A percentile compares a stretch with the other conserved stretches of the same genome.
Evolutionary conservation across 2,329 filamentous ascomycete species (phyloP).

Genomic region (Fusarium brevicatenulatum): DNA sequence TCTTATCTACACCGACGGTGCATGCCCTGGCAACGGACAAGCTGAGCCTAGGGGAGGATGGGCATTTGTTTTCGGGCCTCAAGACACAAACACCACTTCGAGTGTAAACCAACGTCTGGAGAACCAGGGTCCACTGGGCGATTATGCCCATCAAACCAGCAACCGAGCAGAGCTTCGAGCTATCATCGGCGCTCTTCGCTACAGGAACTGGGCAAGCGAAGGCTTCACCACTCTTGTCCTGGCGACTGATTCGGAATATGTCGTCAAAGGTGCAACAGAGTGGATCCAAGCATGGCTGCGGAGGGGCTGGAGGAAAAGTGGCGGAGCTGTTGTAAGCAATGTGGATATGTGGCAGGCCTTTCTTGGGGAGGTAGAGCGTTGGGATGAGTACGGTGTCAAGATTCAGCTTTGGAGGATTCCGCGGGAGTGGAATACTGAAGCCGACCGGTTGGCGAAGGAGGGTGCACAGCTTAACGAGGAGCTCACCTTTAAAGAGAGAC

Average conservation of each 20-base stretch:
- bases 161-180: constrained; percentile 48
- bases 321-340: constrained; percentile 56
- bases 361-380: constrained; percentile 52
- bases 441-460: constrained; percentile 53
- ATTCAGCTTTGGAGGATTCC: constrained; percentile 62
- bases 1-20: constrained; percentile 58
- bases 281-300: constrained; percentile 30
- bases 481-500: background rate
- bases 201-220: constrained; percentile 44
- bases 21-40: constrained; percentile 56
- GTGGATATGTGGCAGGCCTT: constrained; percentile 63
- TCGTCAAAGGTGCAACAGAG: constrained; percentile 17
- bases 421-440: constrained; percentile 53
- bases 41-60: constrained; percentile 52
- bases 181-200: constrained; percentile 12
- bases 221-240: constrained; percentile 50
- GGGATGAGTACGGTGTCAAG: constrained; percentile 42
- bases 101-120: constrained; percentile 52
- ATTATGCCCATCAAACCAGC: constrained; percentile 53
- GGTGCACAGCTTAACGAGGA: constrained; percentile 28
- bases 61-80: constrained; percentile 46
- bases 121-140: constrained; percentile 53
- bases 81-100: background rate
- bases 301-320: constrained; percentile 56
- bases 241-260: constrained; percentile 43